Conservation (phyloP, 83 land plant species). For the Diphasiastrum complanatum region DNA sequence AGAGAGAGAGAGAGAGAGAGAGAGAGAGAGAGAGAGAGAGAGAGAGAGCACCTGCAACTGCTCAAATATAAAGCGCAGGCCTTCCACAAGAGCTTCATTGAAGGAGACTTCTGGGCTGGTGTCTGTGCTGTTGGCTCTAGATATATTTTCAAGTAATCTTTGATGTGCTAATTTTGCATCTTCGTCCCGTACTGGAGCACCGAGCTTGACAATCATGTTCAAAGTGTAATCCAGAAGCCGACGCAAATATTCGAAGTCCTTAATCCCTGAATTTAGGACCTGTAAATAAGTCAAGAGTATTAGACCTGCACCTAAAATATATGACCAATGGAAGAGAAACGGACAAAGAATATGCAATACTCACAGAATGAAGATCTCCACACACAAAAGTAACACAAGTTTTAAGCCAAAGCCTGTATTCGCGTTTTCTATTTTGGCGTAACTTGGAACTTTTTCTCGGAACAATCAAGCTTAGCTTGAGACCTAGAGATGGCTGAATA, state of each 20-base stretch:
- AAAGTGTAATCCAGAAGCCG: slow-evolving; percentile 64
- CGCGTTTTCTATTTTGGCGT: no score
- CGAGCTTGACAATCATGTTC: slow-evolving; percentile 56
- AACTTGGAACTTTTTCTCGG: no score
- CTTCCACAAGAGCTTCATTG: slow-evolving; percentile 54
- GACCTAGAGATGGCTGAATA: no score
- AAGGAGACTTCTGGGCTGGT: slow-evolving; percentile 31
- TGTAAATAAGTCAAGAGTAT: slow-evolving; percentile 13
- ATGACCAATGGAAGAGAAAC: background rate
- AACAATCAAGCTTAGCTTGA: no score
- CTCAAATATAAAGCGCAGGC: slow-evolving; percentile 73
- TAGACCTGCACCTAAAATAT: background rate
- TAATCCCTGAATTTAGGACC: slow-evolving; percentile 71
- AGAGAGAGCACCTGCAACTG: slow-evolving; percentile 56
- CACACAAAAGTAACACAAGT: no score
- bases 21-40: background rate
- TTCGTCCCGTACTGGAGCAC: slow-evolving; percentile 72
- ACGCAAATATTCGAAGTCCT: slow-evolving; percentile 62
- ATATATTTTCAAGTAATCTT: slow-evolving; percentile 47
- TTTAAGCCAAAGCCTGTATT: no score
- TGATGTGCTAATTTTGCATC: slow-evolving; percentile 43
- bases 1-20: background rate
- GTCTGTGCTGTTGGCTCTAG: slow-evolving; percentile 30
- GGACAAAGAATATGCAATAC: no score
- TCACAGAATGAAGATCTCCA: no score